phyloP scores from a whole-genome alignment of 139 green algal genomes.

The Volvox reticuliferus region DNA sequence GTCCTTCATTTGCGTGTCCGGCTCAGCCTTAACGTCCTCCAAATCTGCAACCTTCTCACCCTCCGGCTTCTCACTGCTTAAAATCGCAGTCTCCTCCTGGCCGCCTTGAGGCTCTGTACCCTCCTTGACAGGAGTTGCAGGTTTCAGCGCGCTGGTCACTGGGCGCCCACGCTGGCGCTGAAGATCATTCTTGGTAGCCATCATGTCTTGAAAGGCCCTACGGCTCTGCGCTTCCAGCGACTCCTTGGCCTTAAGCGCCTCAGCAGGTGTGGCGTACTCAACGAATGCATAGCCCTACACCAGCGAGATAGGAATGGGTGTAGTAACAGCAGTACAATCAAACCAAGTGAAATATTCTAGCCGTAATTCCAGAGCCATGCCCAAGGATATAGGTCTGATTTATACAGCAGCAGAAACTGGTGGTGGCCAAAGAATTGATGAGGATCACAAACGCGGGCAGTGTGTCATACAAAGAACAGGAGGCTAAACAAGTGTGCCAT shows the following conservation, averaged over 20 bases:
- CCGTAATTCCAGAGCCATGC: too few species aligned
- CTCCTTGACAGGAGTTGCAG: not conserved
- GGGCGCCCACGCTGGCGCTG: constrained; percentile 16
- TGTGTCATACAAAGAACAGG: too few species aligned
- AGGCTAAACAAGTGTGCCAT: too few species aligned
- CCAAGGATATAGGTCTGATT: too few species aligned
- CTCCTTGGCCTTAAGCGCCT: constrained; percentile 60
- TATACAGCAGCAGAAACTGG: too few species aligned
- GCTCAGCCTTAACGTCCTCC: not conserved
- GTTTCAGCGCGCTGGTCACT: not conserved
- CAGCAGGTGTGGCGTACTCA: constrained; percentile 63
- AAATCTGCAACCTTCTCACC: constrained; percentile 13
- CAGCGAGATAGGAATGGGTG: too few species aligned
- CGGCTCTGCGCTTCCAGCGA: constrained; percentile 57
- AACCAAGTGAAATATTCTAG: too few species aligned
- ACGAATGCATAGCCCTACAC: constrained; percentile 75
- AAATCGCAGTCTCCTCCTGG: not conserved
- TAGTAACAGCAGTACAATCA: too few species aligned
- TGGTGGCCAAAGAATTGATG: too few species aligned
- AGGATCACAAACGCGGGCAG: too few species aligned
- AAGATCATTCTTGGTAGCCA: constrained; percentile 45
- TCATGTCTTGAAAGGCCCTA: constrained; percentile 45
- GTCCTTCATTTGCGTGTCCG: constrained; percentile 6
- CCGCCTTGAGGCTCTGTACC: not conserved
- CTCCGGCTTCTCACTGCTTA: constrained; percentile 34